Evolutionary conservation across 1,284 basidiomycete species (phyloP), one percentile per base, ranked within the genome.

Genomic region (Puccinia coronata): DNA sequence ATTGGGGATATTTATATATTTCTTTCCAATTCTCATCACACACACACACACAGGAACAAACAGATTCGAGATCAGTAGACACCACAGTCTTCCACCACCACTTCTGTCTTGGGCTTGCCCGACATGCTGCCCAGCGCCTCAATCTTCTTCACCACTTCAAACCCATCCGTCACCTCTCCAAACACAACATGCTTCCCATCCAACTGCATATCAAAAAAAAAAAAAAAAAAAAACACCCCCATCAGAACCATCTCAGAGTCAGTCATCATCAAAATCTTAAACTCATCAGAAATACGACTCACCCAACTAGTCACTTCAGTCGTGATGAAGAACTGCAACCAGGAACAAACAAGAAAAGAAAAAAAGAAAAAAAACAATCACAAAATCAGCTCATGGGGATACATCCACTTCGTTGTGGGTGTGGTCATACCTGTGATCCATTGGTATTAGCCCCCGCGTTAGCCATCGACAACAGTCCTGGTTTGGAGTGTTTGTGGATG

Each of bases 251-350:
- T 34, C 28, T n/a, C 20, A 25, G 14, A n/a, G n/a, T n/a, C n/a
- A n/a, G n/a, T n/a, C n/a, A n/a, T n/a, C n/a, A n/a, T n/a, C n/a
- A n/a, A n/a, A n/a, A n/a, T n/a, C n/a, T n/a, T n/a, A n/a, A n/a
- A n/a, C n/a, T n/a, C n/a, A n/a, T n/a, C n/a, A n/a, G n/a, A n/a
- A n/a, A n/a, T n/a, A n/a, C n/a, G n/a, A 55, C 77, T 79, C 53
- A 79, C 77, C 77, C 77, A 79, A 41, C 53, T 71, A 18, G 77
- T 79, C 25, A 34, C 43, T 31, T 55, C 36, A 31, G 77, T 79
- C 23, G 77, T 79, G 51, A 79, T 79, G 39, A 79, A 79, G 39
- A 79, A 79, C 77, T 79, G 25, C n/a, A n/a, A n/a, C n/a, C n/a
- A n/a, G n/a, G n/a, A n/a, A n/a, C n/a, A n/a, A n/a, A n/a, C n/a